A percentile compares a stretch with the other conserved stretches of the same genome.
Conservation (phyloP, 192 early-diverging fungal genomes). For the Dispira parvispora region DNA sequence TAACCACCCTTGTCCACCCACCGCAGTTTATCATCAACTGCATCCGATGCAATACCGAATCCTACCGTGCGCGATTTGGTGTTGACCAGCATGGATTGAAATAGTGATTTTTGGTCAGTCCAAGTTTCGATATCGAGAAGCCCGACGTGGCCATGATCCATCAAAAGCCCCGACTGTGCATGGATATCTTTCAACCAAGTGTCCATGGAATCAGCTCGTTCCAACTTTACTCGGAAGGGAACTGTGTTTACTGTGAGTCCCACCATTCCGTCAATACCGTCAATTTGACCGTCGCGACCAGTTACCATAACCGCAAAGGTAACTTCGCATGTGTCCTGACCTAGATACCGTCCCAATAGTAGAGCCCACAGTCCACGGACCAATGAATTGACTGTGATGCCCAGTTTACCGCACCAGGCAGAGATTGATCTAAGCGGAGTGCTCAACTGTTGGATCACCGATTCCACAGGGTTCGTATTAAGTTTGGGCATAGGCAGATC, state of each 20-base stretch:
- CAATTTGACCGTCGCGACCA: not conserved
- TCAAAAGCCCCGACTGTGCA: not conserved
- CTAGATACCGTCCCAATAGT: not conserved
- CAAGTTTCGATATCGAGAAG: not conserved
- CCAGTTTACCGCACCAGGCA: not conserved
- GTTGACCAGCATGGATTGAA: conserved; percentile 1
- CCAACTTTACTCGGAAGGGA: not conserved
- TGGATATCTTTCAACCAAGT: not conserved
- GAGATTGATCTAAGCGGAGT: too few species aligned
- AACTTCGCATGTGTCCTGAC: not conserved
- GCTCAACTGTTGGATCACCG: too few species aligned
- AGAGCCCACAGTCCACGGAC: conserved; percentile 7
- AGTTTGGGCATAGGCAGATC: not conserved
- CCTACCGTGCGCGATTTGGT: not conserved
- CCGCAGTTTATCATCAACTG: not conserved
- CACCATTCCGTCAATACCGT: conserved; percentile 9
- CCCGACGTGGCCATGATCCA: not conserved
- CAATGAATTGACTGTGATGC: not conserved
- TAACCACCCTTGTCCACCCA: not conserved
- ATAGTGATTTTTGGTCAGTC: not conserved
- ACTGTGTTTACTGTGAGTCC: conserved; percentile 3
- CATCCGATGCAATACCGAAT: not conserved
- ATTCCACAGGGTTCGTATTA: too few species aligned
- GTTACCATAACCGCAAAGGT: conserved; percentile 7
- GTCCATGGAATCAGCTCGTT: not conserved